Evolutionary conservation across 129 eudicot species (phyloP).

Genomic region (Flaveria sonorensis): DNA sequence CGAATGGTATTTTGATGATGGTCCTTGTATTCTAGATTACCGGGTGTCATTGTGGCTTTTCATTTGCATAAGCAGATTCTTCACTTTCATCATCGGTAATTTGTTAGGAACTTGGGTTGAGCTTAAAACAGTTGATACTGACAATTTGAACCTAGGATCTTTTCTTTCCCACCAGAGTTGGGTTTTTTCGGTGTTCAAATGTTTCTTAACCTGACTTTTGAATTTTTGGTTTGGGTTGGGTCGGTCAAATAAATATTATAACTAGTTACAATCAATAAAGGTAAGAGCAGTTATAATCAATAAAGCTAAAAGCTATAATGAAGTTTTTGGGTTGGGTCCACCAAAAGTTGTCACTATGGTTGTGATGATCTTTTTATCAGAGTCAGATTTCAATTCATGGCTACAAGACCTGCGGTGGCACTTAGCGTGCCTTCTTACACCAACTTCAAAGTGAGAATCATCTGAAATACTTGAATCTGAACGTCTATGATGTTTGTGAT

Average conservation of each 20-base stretch:
- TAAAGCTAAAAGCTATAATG: no score
- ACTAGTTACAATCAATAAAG: no score
- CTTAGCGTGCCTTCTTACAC: constrained; percentile 42
- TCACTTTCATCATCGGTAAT: no score
- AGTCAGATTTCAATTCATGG: constrained; percentile 39
- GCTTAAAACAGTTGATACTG: neutral
- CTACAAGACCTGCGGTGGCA: constrained; percentile 44
- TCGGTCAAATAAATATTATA: no score
- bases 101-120: neutral
- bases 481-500: constrained; percentile 42
- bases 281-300: no score
- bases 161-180: no score
- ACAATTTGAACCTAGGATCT: no score
- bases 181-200: no score
- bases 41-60: constrained; percentile 2
- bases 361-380: neutral
- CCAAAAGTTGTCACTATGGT: neutral
- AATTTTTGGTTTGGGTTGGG: no score
- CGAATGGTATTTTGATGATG: neutral
- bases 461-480: constrained; percentile 43
- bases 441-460: constrained; percentile 44
- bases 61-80: neutral
- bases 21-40: neutral
- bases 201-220: no score
- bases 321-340: no score